A percentile compares a stretch with the other conserved stretches of the same genome.
phyloP scores from a whole-genome alignment of 2,329 filamentous ascomycete genomes.

The Fusarium dlaminii region DNA sequence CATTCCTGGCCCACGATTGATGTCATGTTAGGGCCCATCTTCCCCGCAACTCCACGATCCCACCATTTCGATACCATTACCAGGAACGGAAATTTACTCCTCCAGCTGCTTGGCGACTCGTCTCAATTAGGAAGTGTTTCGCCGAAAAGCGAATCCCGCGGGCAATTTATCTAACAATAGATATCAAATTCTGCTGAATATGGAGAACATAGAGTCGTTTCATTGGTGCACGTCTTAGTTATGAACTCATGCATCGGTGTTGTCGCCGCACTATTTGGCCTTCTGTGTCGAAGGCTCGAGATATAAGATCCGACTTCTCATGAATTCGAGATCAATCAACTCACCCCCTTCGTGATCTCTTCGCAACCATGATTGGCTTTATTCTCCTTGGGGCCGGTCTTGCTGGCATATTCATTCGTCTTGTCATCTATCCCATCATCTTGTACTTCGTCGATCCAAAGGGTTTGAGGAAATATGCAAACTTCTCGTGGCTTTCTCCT shows the following conservation, averaged over 20 bases:
- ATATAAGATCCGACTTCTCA: background rate
- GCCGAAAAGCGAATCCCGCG: background rate
- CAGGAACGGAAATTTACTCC: background rate
- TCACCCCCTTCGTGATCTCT: fast-evolving
- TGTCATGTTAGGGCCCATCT: background rate
- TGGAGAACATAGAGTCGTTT: background rate
- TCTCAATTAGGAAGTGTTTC: background rate
- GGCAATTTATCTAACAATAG: background rate
- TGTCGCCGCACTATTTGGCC: background rate
- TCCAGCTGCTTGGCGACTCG: background rate
- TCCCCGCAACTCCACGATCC: background rate
- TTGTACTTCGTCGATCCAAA: conserved; percentile 49
- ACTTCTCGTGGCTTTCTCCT: conserved; percentile 31
- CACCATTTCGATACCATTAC: background rate
- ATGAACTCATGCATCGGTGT: background rate
- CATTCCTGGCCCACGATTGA: background rate
- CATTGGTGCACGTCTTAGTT: background rate
- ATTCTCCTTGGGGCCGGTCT: conserved; percentile 1
- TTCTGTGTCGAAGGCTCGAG: background rate
- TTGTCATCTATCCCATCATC: conserved; percentile 29
- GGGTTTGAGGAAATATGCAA: conserved; percentile 37
- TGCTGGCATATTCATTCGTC: conserved; percentile 6
- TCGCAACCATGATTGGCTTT: background rate
- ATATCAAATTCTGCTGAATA: background rate
- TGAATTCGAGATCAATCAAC: background rate